Evolutionary conservation across 2,329 filamentous ascomycete genomes (phyloP), one percentile per base, ranked within the genome.

Genomic region (Sordariomycetes sp.): DNA sequence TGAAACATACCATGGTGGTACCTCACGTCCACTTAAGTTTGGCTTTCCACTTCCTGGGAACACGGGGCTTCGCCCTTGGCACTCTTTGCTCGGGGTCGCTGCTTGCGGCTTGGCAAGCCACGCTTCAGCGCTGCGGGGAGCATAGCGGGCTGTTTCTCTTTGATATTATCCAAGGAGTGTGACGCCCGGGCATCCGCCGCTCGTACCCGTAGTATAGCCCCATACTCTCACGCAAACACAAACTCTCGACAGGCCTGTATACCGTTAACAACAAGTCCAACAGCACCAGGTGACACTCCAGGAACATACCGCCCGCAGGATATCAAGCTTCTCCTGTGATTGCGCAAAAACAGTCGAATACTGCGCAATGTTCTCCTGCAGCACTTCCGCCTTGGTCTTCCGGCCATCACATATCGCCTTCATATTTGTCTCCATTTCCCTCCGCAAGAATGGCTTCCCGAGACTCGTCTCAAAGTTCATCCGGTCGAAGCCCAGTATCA

Each of bases 361-460:
- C 74, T 94, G 89, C 60, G 85, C 81, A 58, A 99, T 75, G 67
- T 87, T 96, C 69, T 95, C 86, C 57, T 84, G 78, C 50, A 99
- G 79, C 53, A 99, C 89, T 22, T 82, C 80, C 57, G 81, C 78
- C 65, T 83, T 86, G 36, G 85, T 88, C 62, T 84, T 87, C 55
- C 81, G 84, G 28, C 94, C 94, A 59, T 92, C 90, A 71, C 94
- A 97, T 58, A 99, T 96, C 59, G 89, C 89, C 68, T 91, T 94
- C 92, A 99, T 96, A 68, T 90, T 89, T 60, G 90, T 74, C 71
- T 99, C 94, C 90, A 96, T 96, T 76, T 99, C 90, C 71, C 97
- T 97, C 58, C 94, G 85, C 60, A 99, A 75, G 67, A 97, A 97
- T 0, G 94, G 94, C 70, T 97, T 97, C 68, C 90, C 89, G 55